A percentile compares a stretch with the other conserved stretches of the same genome.
phyloP scores from a whole-genome alignment of 169 alveolate species.

The Plasmodium cynomolgi region DNA sequence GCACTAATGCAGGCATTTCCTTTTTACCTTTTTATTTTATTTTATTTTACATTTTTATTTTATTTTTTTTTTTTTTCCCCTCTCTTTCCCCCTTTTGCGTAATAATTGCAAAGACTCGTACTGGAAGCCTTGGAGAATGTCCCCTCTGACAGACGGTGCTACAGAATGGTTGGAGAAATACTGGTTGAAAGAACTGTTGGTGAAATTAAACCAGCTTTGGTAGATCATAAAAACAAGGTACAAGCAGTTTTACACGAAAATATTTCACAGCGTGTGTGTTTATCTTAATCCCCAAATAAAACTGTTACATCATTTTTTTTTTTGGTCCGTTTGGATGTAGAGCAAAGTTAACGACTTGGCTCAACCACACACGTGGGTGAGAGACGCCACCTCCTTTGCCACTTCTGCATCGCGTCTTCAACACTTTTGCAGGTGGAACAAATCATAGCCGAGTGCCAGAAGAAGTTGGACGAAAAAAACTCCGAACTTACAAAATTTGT shows the following conservation, averaged over 20 bases:
- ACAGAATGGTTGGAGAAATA: constrained; percentile 91
- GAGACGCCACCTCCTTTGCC: not conserved
- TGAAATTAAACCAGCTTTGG: constrained; percentile 91
- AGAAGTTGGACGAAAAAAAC: constrained; percentile 65
- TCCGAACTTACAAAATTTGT: constrained; percentile 47
- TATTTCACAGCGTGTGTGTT: not conserved
- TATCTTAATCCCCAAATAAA: not conserved
- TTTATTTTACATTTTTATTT: not conserved
- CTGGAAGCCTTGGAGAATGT: constrained; percentile 88
- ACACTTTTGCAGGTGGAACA: constrained; percentile 51
- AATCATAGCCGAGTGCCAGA: constrained; percentile 67
- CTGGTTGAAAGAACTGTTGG: constrained; percentile 92
- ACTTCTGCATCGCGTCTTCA: not conserved
- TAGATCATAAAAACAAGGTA: constrained; percentile 83
- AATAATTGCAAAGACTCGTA: constrained; percentile 82
- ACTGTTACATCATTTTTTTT: not conserved
- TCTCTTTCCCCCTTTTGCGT: not conserved
- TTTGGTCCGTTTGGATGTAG: not conserved
- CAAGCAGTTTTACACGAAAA: constrained; percentile 1
- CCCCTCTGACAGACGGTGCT: constrained; percentile 90
- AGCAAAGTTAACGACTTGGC: not conserved
- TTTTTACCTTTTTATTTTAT: not conserved
- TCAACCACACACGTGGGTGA: not conserved
- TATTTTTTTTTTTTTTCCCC: not conserved
- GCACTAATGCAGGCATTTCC: not conserved